Base-by-base conservation (phyloP, 352 stramenopile genomes). In the Pythium brassicae region DNA sequence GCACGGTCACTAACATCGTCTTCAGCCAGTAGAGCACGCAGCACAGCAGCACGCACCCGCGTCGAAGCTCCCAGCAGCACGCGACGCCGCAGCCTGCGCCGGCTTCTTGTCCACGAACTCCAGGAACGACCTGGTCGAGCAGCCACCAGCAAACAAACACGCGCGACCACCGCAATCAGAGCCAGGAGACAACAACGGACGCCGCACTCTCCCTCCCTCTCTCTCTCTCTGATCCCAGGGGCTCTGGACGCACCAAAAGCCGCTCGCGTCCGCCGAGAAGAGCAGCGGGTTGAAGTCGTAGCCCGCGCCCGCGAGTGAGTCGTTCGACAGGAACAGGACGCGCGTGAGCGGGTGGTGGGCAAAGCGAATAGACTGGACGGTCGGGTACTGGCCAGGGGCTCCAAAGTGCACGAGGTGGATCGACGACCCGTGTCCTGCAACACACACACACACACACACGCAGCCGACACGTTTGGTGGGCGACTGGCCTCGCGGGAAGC, bases 271-370 rank as follows among this genome's bases (percentile, higher is more conserved):
- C 35, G 84, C 74, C 23, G 76, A 74, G 59, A 97, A 98, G 25
- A 98, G 59, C 43, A 96, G 59, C 20, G 94, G 83, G 66, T 97
- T 97, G 59, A 97, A 97, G 61, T 97, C 91, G 66, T 96, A 88
- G 26, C 93, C 92, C 19, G 74, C 87, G 14, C 88, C 93, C 19
- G 96, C 81, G 6, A 97, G 70, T 55, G 77, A 76, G 34, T 91
- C 81, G 53, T 97, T 96, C 39, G 75, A 92, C 6, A 97, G 62
- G 66, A 98, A 98, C 55, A 91, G 65, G 46, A 98, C 75, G 59
- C 71, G 75, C 53, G 68, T 86, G 43, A 97, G 60, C 44, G 93
- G 93, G 46, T 97, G 69, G 54, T 94, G 70, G 47, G 65, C 57
- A 61, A 97, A 97, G 46, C 86, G 76, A 55, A 98, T 85, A 46